phyloP scores from a whole-genome alignment of 139 green algal species.

The Auxenochlorella pyrenoidosa region DNA sequence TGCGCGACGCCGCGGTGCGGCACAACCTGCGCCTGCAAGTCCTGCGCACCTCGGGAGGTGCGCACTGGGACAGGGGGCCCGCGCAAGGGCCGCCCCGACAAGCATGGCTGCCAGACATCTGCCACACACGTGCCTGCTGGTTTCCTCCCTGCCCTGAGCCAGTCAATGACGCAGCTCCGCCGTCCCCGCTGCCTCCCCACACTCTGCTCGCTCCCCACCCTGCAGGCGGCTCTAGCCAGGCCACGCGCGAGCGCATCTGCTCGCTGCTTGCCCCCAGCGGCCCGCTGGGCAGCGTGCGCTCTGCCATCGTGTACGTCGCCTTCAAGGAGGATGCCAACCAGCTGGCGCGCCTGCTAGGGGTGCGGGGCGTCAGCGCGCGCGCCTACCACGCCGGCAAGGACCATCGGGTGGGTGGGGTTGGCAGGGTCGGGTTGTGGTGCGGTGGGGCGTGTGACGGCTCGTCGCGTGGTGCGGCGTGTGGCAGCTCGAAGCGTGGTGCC shows the following conservation, averaged over 20 bases:
- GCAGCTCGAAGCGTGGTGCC: too few species aligned
- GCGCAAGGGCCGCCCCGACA: too few species aligned
- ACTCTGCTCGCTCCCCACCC: neutral
- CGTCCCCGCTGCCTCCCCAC: too few species aligned
- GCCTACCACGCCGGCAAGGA: constrained; percentile 81
- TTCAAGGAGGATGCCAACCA: constrained; percentile 79
- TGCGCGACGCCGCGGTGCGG: constrained; percentile 71
- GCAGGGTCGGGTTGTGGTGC: neutral
- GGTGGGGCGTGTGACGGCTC: neutral
- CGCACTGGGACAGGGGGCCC: too few species aligned
- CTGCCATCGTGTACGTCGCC: constrained; percentile 81
- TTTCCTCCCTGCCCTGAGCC: neutral
- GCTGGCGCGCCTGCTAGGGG: constrained; percentile 65
- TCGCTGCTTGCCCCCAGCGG: constrained; percentile 53
- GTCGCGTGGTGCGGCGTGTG: too few species aligned
- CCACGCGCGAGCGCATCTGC: constrained; percentile 28
- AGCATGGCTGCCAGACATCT: too few species aligned
- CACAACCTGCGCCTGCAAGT: constrained; percentile 85
- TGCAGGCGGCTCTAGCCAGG: neutral
- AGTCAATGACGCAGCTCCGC: too few species aligned
- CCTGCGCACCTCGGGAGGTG: constrained; percentile 35
- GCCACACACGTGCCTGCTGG: neutral
- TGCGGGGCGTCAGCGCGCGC: constrained; percentile 54
- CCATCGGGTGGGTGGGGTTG: constrained; percentile 5
- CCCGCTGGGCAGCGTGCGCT: constrained; percentile 45